Evolutionary conservation across 305 asterid genomes (phyloP).

Genomic region (Ruellia speciosa): DNA sequence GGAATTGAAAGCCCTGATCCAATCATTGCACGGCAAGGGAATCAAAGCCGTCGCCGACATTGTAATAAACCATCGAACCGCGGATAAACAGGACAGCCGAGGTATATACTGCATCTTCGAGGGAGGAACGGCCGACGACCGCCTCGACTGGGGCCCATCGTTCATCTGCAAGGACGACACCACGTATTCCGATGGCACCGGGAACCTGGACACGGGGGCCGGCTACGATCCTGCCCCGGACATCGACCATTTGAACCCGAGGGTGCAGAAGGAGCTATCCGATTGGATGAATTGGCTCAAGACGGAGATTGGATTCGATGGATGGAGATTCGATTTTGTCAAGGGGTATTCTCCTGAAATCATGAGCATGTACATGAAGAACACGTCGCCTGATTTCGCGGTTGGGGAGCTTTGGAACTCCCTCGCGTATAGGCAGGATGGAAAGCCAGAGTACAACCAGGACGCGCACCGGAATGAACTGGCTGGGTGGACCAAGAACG

Average conservation of each 20-base stretch:
- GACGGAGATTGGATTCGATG: constrained; percentile 59
- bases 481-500: constrained; percentile 40
- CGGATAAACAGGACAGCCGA: constrained; percentile 49
- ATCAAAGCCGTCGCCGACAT: constrained; percentile 68
- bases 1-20: constrained; percentile 40
- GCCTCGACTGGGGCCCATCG: constrained; percentile 80
- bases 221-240: constrained; percentile 51
- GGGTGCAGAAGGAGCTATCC: constrained; percentile 55
- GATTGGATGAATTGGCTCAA: constrained; percentile 92
- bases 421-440: constrained; percentile 29
- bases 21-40: constrained; percentile 35
- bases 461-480: constrained; percentile 47
- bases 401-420: constrained; percentile 68
- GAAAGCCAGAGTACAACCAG: constrained; percentile 48
- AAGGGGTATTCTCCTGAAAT: constrained; percentile 51
- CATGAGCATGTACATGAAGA: constrained; percentile 47
- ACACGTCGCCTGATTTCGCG: constrained; percentile 54
- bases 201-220: constrained; percentile 62
- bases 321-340: constrained; percentile 76
- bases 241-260: constrained; percentile 59
- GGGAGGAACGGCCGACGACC: constrained; percentile 72
- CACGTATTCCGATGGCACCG: constrained; percentile 53
- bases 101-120: constrained; percentile 69
- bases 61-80: constrained; percentile 76
- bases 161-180: constrained; percentile 55